A percentile compares a stretch with the other conserved stretches of the same genome.
Evolutionary conservation across 2,329 filamentous ascomycete species (phyloP).

Genomic region (Didymella pomorum): DNA sequence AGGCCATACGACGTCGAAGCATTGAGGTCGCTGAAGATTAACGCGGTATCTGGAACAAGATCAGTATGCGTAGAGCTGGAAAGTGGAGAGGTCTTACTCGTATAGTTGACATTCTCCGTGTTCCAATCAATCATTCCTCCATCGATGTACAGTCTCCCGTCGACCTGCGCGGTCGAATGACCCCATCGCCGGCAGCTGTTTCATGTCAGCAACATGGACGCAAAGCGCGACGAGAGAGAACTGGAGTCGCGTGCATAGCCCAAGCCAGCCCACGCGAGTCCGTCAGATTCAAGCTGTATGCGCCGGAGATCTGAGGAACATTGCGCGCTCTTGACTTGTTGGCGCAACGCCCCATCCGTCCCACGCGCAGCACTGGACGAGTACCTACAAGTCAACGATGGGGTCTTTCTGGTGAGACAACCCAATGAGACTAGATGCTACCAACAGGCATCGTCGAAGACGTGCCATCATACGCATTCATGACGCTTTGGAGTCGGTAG

Average conservation of each 20-base stretch:
- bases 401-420: constrained; percentile 55
- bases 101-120: constrained; percentile 56
- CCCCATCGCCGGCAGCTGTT: constrained; percentile 55
- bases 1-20: constrained; percentile 50
- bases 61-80: not conserved
- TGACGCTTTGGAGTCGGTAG: constrained; percentile 29
- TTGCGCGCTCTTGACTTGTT: not conserved
- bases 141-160: constrained; percentile 68
- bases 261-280: not conserved
- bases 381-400: constrained; percentile 57
- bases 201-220: constrained; percentile 2
- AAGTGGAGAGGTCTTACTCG: constrained; percentile 53
- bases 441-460: constrained; percentile 37
- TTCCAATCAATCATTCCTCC: constrained; percentile 67
- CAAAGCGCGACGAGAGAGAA: not conserved
- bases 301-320: not conserved
- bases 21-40: constrained; percentile 67
- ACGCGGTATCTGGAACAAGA: constrained; percentile 56
- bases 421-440: constrained; percentile 38
- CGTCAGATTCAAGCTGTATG: not conserved
- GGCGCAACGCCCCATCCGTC: constrained; percentile 3
- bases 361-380: not conserved
- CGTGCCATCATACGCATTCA: constrained; percentile 46
- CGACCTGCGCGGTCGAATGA: constrained; percentile 68
- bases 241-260: not conserved